Percentiles rank a stretch among this genome's conserved stretches.
These are phyloP conservation scores for Sporormia fimetaria DNA, from an alignment of 495 filamentous ascomycete genomes.

Conservation along the genomic window DNA sequence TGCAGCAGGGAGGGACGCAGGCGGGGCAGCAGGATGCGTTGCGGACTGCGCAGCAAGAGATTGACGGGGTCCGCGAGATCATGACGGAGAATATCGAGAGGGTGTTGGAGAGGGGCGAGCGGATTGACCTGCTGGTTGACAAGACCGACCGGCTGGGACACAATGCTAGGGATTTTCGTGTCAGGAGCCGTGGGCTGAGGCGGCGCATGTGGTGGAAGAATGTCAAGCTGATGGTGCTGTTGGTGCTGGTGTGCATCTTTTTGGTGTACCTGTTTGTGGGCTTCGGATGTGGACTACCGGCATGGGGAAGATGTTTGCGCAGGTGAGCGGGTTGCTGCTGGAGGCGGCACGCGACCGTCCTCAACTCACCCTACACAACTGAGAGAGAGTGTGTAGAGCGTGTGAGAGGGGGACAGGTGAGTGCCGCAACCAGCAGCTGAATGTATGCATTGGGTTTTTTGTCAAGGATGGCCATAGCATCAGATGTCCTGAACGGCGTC, in stretches of 20 bases:
- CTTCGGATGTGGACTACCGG: slow-evolving; percentile 64
- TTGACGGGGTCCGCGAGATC: slow-evolving; percentile 85
- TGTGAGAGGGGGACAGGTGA: too few relatives aligned
- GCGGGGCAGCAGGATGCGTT: slow-evolving; percentile 72
- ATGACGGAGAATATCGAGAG: slow-evolving; percentile 99
- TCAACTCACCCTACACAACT: too few relatives aligned
- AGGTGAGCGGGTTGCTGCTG: too few relatives aligned
- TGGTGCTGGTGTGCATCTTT: slow-evolving; percentile 71
- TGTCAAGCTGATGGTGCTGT: slow-evolving; percentile 72
- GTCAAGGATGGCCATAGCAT: too few relatives aligned
- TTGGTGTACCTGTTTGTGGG: slow-evolving; percentile 70
- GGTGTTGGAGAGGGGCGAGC: slow-evolving; percentile 84
- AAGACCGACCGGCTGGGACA: slow-evolving; percentile 90
- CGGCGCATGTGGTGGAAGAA: slow-evolving; percentile 99
- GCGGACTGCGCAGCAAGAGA: slow-evolving; percentile 69
- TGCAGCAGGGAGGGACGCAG: slow-evolving; percentile 70
- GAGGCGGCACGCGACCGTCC: too few relatives aligned
- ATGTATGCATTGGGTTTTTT: too few relatives aligned
- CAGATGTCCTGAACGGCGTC: too few relatives aligned
- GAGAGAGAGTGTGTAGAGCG: too few relatives aligned
- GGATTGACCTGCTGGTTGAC: slow-evolving; percentile 90
- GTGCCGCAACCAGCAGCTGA: too few relatives aligned
- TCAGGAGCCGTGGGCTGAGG: slow-evolving; percentile 74
- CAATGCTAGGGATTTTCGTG: slow-evolving; percentile 75
- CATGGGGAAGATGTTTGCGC: too few relatives aligned